Percentiles rank a stretch among this genome's conserved stretches.
Evolutionary conservation across 345 rosid species (phyloP).

Genomic region (Eucalyptus decipiens): DNA sequence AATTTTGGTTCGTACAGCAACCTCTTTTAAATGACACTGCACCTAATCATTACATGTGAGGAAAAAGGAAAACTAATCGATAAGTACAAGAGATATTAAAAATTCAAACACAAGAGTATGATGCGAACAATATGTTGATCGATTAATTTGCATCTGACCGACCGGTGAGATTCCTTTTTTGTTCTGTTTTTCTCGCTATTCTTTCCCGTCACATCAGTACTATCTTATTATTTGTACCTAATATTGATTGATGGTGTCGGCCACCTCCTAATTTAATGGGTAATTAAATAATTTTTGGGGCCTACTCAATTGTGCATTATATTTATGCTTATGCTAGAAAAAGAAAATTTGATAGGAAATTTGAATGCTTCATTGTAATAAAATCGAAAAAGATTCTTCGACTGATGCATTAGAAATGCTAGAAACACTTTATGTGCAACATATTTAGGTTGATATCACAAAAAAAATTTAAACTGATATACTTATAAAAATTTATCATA

Average conservation of each 20-base stretch:
- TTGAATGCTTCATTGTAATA: background rate
- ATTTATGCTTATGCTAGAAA: background rate
- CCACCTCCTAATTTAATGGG: background rate
- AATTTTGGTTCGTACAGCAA: background rate
- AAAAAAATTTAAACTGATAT: accelerated
- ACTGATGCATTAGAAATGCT: background rate
- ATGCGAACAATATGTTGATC: background rate
- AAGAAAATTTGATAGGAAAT: background rate
- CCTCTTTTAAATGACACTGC: background rate
- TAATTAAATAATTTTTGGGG: background rate
- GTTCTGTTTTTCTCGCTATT: background rate
- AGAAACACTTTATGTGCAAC: background rate
- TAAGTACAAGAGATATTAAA: background rate
- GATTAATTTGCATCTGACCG: background rate
- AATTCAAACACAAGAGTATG: background rate
- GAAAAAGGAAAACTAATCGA: background rate
- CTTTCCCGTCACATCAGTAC: background rate
- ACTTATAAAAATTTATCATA: no score
- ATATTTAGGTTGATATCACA: background rate
- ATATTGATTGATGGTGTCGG: background rate
- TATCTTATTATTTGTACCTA: background rate
- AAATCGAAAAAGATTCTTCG: background rate
- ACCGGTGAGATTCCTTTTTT: background rate
- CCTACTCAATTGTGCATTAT: background rate
- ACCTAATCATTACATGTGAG: background rate